A percentile compares a stretch with the other conserved stretches of the same genome.
Conservation (phyloP, 805 yeast species). For the Candida coquimbonensis region DNA sequence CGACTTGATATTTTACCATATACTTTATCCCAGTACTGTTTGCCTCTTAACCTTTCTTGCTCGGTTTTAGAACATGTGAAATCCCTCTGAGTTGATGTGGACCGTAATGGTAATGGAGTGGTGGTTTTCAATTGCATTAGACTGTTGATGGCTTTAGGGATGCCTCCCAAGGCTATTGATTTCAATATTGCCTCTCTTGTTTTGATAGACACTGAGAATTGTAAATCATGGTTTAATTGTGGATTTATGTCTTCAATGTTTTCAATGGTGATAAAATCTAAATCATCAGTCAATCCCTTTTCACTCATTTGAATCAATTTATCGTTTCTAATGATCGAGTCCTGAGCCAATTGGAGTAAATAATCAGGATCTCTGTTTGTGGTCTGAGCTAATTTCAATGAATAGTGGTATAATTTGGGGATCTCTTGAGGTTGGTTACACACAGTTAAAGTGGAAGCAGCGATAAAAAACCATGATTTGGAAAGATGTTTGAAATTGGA, state of each 20-base stretch:
- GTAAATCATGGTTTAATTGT: conserved; percentile 10
- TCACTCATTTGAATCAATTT: conserved; percentile 7
- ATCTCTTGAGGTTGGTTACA: conserved; percentile 80
- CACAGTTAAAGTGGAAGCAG: conserved; percentile 75
- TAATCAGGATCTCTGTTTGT: not conserved
- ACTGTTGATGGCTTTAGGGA: conserved; percentile 81
- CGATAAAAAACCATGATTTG: conserved; percentile 66
- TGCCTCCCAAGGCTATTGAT: conserved; percentile 71
- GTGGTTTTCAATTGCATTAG: conserved; percentile 54
- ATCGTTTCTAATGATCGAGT: conserved; percentile 16
- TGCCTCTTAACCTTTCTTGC: conserved; percentile 38
- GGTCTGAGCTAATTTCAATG: conserved; percentile 30
- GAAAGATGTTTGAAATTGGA: conserved; percentile 49
- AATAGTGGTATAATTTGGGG: conserved; percentile 68
- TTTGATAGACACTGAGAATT: conserved; percentile 37
- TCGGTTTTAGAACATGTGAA: conserved; percentile 27
- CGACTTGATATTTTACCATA: conserved; percentile 70
- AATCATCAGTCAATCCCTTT: conserved; percentile 7
- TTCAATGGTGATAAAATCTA: conserved; percentile 18
- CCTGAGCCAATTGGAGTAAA: conserved; percentile 8
- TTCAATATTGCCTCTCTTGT: conserved; percentile 75
- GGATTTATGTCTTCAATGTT: conserved; percentile 1
- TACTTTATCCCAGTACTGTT: conserved; percentile 61
- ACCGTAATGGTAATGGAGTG: conserved; percentile 50
- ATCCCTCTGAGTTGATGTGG: conserved; percentile 23